Conservation (phyloP, 495 filamentous ascomycete genomes). For the Aspergillus avenaceus region DNA sequence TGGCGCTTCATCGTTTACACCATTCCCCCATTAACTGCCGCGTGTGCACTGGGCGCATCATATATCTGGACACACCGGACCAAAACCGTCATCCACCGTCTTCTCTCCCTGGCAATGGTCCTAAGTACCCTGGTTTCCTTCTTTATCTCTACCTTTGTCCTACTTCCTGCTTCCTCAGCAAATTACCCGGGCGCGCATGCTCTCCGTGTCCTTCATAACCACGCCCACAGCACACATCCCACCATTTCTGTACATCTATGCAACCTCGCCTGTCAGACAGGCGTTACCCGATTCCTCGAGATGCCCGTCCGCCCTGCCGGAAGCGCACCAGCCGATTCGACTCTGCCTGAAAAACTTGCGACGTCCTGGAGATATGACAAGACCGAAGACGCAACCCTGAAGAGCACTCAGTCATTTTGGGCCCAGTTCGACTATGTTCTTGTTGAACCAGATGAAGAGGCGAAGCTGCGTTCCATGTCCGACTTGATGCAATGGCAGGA, state of each 20-base stretch:
- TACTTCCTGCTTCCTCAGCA: slow-evolving; percentile 64
- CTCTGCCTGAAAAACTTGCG: not conserved
- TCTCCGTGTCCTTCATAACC: slow-evolving; percentile 47
- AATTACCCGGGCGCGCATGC: slow-evolving; percentile 89
- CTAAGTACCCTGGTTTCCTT: slow-evolving; percentile 57
- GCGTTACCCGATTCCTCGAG: slow-evolving; percentile 82
- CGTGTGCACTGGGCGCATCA: slow-evolving; percentile 67
- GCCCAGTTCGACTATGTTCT: slow-evolving; percentile 75
- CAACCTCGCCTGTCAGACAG: slow-evolving; percentile 88
- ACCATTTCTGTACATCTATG: slow-evolving; percentile 65
- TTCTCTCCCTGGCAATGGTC: slow-evolving; percentile 52
- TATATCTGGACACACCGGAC: slow-evolving; percentile 66
- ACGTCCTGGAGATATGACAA: slow-evolving; percentile 54
- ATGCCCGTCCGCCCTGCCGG: too few relatives aligned
- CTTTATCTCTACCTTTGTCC: slow-evolving; percentile 54
- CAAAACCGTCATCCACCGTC: slow-evolving; percentile 53
- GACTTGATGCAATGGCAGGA: slow-evolving; percentile 62
- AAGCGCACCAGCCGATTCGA: too few relatives aligned
- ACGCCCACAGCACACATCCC: slow-evolving; percentile 23
- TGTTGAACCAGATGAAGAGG: slow-evolving; percentile 55
- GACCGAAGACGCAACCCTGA: slow-evolving; percentile 41
- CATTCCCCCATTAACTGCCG: slow-evolving; percentile 74
- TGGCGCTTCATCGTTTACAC: slow-evolving; percentile 92
- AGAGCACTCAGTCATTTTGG: slow-evolving; percentile 72
- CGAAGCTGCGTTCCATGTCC: slow-evolving; percentile 30